Base-by-base conservation (phyloP, 228 moss, liverwort and hornwort species). In the Sphagnum magellanicum region DNA sequence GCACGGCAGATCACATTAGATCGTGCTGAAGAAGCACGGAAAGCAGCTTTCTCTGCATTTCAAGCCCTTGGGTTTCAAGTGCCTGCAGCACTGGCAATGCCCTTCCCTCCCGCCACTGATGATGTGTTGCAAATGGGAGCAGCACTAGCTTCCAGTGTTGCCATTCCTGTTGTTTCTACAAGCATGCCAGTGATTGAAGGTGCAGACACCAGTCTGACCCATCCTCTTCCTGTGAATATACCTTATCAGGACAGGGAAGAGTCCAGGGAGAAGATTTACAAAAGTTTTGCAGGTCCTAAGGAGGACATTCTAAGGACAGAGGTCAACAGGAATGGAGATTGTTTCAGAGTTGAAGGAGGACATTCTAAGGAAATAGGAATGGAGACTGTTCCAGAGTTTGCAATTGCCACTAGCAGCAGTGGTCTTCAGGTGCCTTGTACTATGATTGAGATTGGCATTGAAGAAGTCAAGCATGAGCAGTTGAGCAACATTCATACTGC, bases 11-110 rank as follows among this genome's bases (percentile, higher is more conserved):
- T 97, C 57, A 87, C 90, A 15, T 70, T 93, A 49, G 93, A 97
- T 71, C 89, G 88, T 62, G 91, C 90, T 61, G 97, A 97, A 77
- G 93, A 91, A 78, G 97, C 93, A 8, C 82, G 91, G 74, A 79
- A 79, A 60, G 88, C 91, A 72, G 93, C 93, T n/a, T 93, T 97
- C 74, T 85, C 93, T 83, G 90, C 93, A 48, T 89, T 91, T 52
- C 83, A 86, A 67, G 93, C 93, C 53, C 83, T 97, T 70, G 96
- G 96, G 46, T 84, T 93, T 64, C 79, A 91, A 77, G 79, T 90
- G 52, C 90, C 90, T 49, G 59, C 86, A 64, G 74, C 78, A 68
- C 72, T 85, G 66, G 84, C 81, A 57, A 71, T 81, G 50, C 77
- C 89, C 52, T 32, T 32, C 32, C 66, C 83, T 50, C 66, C 79